A percentile compares a stretch with the other conserved stretches of the same genome.
Evolutionary conservation across 805 yeast species (phyloP).

Genomic region (Saitoella complicata): DNA sequence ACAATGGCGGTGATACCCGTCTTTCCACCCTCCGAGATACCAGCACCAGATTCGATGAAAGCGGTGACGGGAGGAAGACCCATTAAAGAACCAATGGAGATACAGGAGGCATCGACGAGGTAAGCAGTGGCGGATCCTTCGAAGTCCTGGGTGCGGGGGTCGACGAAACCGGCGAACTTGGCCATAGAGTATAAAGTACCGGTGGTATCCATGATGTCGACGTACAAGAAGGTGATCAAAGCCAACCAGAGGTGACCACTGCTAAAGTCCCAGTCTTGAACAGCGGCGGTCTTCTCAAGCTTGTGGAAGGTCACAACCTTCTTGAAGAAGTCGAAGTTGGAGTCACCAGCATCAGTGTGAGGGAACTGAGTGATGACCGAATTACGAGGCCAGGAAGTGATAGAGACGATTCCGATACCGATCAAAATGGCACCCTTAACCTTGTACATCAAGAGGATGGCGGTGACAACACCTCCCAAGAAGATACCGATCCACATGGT

Average conservation of each 20-base stretch:
- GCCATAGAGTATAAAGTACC: slow-evolving; percentile 15
- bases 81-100: slow-evolving; percentile 12
- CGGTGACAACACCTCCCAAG: slow-evolving; percentile 13
- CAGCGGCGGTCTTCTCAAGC: slow-evolving; percentile 10
- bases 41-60: slow-evolving; percentile 14
- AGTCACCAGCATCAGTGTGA: slow-evolving; percentile 8
- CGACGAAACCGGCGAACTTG: slow-evolving; percentile 11
- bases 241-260: slow-evolving; percentile 13
- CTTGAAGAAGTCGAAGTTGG: slow-evolving; percentile 12
- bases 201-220: slow-evolving; percentile 14
- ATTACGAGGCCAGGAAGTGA: slow-evolving; percentile 13
- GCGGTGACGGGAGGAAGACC: slow-evolving; percentile 15
- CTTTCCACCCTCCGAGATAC: slow-evolving; percentile 14
- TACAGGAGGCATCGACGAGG: slow-evolving; percentile 12
- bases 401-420: slow-evolving; percentile 12
- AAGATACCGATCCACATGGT: slow-evolving; percentile 15
- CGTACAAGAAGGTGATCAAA: slow-evolving; percentile 13
- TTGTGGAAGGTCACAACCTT: slow-evolving; percentile 13
- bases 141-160: slow-evolving; percentile 12
- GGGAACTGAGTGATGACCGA: slow-evolving; percentile 13
- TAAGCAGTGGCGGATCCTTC: slow-evolving; percentile 15
- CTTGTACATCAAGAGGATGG: slow-evolving; percentile 11
- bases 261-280: slow-evolving; percentile 12
- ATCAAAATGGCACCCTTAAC: slow-evolving; percentile 14
- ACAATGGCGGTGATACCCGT: slow-evolving; percentile 12